Percentiles rank a stretch among this genome's conserved stretches.
Evolutionary conservation across 1,284 basidiomycete species (phyloP).

Genomic region (Boletus hoseneyae): DNA sequence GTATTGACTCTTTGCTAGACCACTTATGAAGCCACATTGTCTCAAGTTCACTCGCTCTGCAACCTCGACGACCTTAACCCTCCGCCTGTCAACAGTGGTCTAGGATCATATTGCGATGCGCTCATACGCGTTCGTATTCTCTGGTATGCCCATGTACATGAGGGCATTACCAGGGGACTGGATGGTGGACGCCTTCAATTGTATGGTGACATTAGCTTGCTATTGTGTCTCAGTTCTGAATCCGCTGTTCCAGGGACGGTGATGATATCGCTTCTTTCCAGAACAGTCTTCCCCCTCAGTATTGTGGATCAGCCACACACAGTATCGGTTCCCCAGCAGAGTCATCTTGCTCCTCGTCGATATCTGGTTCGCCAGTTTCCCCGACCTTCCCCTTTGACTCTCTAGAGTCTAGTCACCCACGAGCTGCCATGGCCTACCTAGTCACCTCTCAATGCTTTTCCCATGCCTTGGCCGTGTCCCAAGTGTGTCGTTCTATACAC

Average conservation of each 20-base stretch:
- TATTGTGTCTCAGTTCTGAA: slow-evolving; percentile 12
- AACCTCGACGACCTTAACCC: slow-evolving; percentile 39
- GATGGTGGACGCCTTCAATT: slow-evolving; percentile 73
- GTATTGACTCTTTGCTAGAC: slow-evolving; percentile 29
- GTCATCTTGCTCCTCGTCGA: slow-evolving; percentile 27
- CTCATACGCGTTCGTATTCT: slow-evolving; percentile 73
- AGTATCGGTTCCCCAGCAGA: slow-evolving; percentile 21
- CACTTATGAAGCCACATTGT: slow-evolving; percentile 61
- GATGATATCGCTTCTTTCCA: slow-evolving; percentile 51
- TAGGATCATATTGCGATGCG: slow-evolving; percentile 56
- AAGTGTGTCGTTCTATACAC: slow-evolving; percentile 74
- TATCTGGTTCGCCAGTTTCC: slow-evolving; percentile 28
- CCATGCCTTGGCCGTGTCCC: slow-evolving; percentile 66
- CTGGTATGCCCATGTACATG: slow-evolving; percentile 82
- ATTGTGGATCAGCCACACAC: slow-evolving; percentile 28
- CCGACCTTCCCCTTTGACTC: slow-evolving; percentile 32
- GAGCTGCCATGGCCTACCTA: slow-evolving; percentile 29
- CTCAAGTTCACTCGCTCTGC: slow-evolving; percentile 71
- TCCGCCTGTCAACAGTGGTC: slow-evolving; percentile 46
- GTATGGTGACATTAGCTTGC: slow-evolving; percentile 41
- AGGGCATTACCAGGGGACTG: slow-evolving; percentile 75
- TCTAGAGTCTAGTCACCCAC: slow-evolving; percentile 31
- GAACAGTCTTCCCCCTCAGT: slow-evolving; percentile 50
- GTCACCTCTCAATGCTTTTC: slow-evolving; percentile 42
- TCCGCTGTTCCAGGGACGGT: slow-evolving; percentile 19